phyloP scores from a whole-genome alignment of 805 yeast species.

The Yarrowia osloensis region DNA sequence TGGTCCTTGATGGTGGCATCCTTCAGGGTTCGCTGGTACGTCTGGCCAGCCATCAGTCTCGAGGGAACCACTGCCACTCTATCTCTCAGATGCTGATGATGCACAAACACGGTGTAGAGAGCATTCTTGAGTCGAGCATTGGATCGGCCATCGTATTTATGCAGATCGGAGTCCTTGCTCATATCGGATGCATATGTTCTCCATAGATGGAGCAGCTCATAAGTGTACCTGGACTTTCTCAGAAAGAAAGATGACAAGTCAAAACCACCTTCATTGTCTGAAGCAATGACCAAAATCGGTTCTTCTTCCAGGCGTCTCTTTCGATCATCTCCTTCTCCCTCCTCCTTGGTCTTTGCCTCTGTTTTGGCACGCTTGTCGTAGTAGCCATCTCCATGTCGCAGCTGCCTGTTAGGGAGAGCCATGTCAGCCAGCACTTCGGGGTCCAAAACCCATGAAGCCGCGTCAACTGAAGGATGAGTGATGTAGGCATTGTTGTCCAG shows the following conservation, averaged over 20 bases:
- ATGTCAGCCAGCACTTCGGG: neutral
- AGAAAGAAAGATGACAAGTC: constrained; percentile 2
- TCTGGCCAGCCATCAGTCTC: neutral
- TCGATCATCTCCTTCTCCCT: constrained; percentile 5
- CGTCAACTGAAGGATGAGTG: constrained; percentile 10
- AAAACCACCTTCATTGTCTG: constrained; percentile 11
- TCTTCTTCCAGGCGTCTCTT: neutral
- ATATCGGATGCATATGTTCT: constrained; percentile 13
- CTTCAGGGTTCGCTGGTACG: neutral
- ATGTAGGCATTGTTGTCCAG: constrained; percentile 28
- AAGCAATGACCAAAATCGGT: neutral
- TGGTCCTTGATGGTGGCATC: neutral
- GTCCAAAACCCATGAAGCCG: neutral
- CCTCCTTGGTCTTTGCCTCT: neutral
- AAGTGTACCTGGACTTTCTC: neutral
- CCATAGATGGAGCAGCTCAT: constrained; percentile 18
- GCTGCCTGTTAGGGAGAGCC: neutral
- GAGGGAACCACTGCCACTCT: constrained; percentile 17
- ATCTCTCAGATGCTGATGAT: constrained; percentile 11
- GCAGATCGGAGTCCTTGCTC: constrained; percentile 15
- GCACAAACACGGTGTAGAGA: constrained; percentile 11
- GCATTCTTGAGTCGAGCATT: constrained; percentile 21
- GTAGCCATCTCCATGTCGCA: constrained; percentile 23
- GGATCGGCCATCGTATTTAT: constrained; percentile 3
- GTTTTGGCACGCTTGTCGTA: constrained; percentile 1